Conservation (phyloP, 164 flowering plant genomes). For the Macadamia integrifolia region DNA sequence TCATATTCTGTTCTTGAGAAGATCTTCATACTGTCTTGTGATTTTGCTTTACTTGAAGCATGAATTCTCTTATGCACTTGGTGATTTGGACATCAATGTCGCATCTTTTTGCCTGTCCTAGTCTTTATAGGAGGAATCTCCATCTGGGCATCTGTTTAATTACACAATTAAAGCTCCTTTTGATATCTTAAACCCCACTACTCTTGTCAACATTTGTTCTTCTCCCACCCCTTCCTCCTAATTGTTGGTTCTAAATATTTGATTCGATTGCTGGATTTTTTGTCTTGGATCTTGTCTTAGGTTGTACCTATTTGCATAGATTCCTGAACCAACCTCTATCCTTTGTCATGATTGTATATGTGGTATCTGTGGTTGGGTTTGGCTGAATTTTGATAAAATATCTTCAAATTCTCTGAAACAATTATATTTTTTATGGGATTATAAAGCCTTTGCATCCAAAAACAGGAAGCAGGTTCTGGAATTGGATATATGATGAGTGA, state of each 20-base stretch:
- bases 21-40: not conserved
- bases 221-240: not conserved
- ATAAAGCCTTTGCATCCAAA: not conserved
- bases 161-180: conserved; percentile 1
- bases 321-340: conserved; percentile 5
- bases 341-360: no score
- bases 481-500: not conserved
- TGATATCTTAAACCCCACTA: not conserved
- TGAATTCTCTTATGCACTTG: conserved; percentile 12
- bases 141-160: conserved; percentile 22
- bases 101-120: conserved; percentile 17
- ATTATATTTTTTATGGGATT: not conserved
- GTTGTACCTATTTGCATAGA: conserved; percentile 15
- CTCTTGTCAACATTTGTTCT: not conserved
- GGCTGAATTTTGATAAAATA: conserved; percentile 4
- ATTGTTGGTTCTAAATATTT: not conserved
- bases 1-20: conserved; percentile 9
- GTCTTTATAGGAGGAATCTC: conserved; percentile 12
- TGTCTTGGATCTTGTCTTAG: conserved; percentile 4
- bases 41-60: conserved; percentile 10
- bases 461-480: not conserved
- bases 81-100: conserved; percentile 5
- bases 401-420: not conserved
- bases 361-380: not conserved
- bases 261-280: not conserved